These are phyloP conservation scores for Purshia tridentata DNA, from an alignment of 306 rosid genomes.

Conservation along the genomic window DNA sequence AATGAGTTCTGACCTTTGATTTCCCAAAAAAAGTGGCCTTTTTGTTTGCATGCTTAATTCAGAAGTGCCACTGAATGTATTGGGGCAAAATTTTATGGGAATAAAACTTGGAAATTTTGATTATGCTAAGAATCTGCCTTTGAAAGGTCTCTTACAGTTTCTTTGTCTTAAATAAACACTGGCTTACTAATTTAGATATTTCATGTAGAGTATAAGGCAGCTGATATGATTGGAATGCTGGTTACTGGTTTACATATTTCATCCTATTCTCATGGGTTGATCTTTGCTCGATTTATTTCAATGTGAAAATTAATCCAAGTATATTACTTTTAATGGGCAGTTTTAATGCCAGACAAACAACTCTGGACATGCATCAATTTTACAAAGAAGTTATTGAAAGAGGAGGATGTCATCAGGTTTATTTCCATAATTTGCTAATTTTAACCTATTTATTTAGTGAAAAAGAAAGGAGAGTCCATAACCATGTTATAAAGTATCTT, in stretches of 20 bases:
- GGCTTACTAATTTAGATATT: background rate
- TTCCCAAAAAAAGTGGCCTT: background rate
- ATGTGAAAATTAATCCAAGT: background rate
- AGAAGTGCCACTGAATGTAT: no score
- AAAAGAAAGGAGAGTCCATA: background rate
- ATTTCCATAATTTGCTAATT: background rate
- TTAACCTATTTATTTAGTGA: background rate
- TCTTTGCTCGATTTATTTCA: background rate
- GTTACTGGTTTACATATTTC: background rate
- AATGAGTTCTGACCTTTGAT: background rate
- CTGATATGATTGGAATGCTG: background rate
- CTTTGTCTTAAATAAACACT: background rate
- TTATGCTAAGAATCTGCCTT: background rate
- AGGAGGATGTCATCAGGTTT: slow-evolving; percentile 37
- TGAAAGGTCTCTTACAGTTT: no score
- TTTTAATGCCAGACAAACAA: slow-evolving; percentile 27
- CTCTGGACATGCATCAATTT: slow-evolving; percentile 30
- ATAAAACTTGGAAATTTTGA: background rate
- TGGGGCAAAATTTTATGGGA: no score
- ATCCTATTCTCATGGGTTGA: background rate
- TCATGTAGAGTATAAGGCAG: slow-evolving; percentile 5
- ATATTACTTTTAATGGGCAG: slow-evolving; percentile 19
- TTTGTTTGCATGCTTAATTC: no score
- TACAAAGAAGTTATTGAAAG: slow-evolving; percentile 34
- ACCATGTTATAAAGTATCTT: background rate